phyloP scores from a whole-genome alignment of 2,329 filamentous ascomycete genomes.

The Daldinia sp. region DNA sequence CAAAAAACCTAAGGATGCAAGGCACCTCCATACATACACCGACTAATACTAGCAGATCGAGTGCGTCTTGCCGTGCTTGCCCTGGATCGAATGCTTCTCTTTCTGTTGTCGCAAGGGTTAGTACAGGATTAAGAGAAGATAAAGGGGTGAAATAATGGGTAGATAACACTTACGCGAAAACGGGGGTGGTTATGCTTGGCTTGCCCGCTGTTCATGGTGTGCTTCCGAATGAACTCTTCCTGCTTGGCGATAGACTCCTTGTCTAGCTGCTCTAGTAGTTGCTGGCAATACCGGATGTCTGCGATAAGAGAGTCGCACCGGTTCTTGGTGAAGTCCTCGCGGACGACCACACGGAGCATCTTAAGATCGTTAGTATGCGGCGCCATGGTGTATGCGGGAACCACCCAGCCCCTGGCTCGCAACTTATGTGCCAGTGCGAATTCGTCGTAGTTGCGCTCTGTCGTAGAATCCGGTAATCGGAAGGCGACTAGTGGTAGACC shows the following conservation, averaged over 20 bases:
- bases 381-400: constrained; percentile 97
- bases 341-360: constrained; percentile 91
- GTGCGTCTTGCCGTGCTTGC: constrained; percentile 91
- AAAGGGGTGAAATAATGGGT: not conserved
- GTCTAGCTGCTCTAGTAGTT: constrained; percentile 80
- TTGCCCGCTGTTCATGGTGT: constrained; percentile 66
- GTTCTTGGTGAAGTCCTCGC: constrained; percentile 88
- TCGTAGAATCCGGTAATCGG: constrained; percentile 64
- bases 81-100: constrained; percentile 89
- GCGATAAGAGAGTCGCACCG: constrained; percentile 82
- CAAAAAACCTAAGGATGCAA: not conserved
- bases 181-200: constrained; percentile 64
- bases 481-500: constrained; percentile 93
- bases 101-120: constrained; percentile 58
- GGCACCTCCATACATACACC: not conserved
- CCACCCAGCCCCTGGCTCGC: constrained; percentile 89
- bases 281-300: constrained; percentile 83
- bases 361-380: constrained; percentile 86
- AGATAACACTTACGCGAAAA: constrained; percentile 60
- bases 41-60: constrained; percentile 74
- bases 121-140: not conserved
- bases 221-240: constrained; percentile 71
- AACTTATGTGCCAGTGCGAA: constrained; percentile 87
- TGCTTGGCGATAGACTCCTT: constrained; percentile 76
- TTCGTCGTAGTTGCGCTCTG: constrained; percentile 72